A percentile compares a stretch with the other conserved stretches of the same genome.
Evolutionary conservation across 306 rosid species (phyloP).

Genomic region (Hippophae rhamnoides): DNA sequence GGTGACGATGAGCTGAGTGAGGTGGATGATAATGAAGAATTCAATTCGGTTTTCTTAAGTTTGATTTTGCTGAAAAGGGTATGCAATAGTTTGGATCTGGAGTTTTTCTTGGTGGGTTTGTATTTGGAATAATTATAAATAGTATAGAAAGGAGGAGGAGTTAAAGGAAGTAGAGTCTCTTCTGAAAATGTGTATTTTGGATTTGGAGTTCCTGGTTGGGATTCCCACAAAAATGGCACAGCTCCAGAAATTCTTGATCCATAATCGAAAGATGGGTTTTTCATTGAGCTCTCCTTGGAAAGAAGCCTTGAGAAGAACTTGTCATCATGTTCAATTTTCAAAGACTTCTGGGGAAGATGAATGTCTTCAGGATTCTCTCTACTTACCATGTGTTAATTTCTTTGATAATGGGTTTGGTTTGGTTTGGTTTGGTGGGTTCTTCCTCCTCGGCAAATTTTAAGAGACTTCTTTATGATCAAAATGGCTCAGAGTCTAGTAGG

Average conservation of each 20-base stretch:
- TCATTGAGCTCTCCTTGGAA: conserved; percentile 51
- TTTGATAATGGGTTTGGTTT: not conserved
- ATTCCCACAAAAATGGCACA: conserved; percentile 78
- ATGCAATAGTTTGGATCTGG: conserved; percentile 38
- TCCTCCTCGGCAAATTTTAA: no score
- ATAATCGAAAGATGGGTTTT: conserved; percentile 54
- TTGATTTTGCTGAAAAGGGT: conserved; percentile 30
- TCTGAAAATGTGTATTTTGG: conserved; percentile 31
- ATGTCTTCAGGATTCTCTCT: conserved; percentile 21
- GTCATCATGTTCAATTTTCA: conserved; percentile 47
- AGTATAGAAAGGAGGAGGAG: conserved; percentile 68
- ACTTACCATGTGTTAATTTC: not conserved
- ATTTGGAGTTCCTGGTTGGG: conserved; percentile 80
- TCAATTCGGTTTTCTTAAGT: conserved; percentile 16
- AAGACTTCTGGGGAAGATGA: conserved; percentile 23
- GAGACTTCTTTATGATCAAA: no score
- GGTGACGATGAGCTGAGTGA: conserved; percentile 15
- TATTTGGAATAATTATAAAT: not conserved
- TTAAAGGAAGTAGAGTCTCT: conserved; percentile 54
- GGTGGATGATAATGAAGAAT: conserved; percentile 5
- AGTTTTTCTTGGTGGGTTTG: conserved; percentile 23
- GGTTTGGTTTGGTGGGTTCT: not conserved
- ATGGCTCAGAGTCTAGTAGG: no score
- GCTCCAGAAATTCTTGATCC: conserved; percentile 30
- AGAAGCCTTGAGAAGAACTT: conserved; percentile 56